Conservation (phyloP, 345 rosid genomes). For the Hirschfeldia incana region DNA sequence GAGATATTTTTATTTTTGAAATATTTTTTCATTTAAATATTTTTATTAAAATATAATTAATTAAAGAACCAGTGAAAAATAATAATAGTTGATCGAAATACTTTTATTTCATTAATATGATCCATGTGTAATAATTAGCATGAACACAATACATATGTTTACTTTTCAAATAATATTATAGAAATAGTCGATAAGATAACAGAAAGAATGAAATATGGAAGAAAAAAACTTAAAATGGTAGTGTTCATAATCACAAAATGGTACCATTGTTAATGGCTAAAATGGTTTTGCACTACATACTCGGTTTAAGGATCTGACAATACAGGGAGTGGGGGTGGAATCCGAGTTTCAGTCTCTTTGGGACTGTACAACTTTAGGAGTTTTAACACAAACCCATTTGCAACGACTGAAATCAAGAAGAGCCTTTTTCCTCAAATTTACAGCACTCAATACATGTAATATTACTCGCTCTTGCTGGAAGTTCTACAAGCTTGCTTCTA, state of each 20-base stretch:
- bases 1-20: too few relatives aligned
- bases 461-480: neutral
- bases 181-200: neutral
- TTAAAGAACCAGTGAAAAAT: too few relatives aligned
- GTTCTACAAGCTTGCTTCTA: neutral
- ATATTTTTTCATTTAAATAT: too few relatives aligned
- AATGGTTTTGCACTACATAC: neutral
- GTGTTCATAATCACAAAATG: neutral
- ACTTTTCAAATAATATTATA: neutral
- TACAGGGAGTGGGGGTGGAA: conserved; percentile 1
- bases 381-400: conserved; percentile 29
- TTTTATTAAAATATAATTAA: too few relatives aligned
- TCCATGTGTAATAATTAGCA: too few relatives aligned
- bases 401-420: conserved; percentile 21
- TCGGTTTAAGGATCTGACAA: neutral
- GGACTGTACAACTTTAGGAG: conserved; percentile 33
- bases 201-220: neutral
- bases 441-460: conserved; percentile 34
- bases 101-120: too few relatives aligned
- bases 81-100: too few relatives aligned
- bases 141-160: too few relatives aligned
- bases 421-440: conserved; percentile 34
- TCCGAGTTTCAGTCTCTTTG: conserved; percentile 28
- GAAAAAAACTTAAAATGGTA: neutral
- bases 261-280: neutral